Base-by-base conservation (phyloP, 495 filamentous ascomycete species). In the Neurospora tetraspora region DNA sequence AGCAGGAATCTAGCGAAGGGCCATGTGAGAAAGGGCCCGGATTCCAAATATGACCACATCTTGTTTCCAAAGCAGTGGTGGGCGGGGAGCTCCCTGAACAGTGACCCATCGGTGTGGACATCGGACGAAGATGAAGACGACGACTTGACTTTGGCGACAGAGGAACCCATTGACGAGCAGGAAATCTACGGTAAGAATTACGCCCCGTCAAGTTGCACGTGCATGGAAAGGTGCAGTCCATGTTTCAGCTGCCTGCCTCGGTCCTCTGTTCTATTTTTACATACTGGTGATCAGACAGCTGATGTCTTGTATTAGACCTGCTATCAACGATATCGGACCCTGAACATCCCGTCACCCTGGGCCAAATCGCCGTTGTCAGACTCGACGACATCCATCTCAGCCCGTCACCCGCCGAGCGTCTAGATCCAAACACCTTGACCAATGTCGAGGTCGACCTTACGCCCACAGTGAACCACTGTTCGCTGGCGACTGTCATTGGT, bases 401-500 rank as follows among this genome's bases (percentile, higher is more conserved):
- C 10, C 91, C 92, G 36, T 85, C 90, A 12, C 85, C 89, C 18
- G 85, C 89, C 14, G 75, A 82, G 76, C 78, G 79, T 36, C 80
- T 80, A 61, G 87, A 85, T 43, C 80, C 82, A 43, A 77, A 83
- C 65, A 78, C 82, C 20, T 76, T 88, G 73, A 80, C 79, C 36
- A 82, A 80, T 12, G 90, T 93, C 4, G 81, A 88, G 8, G 89
- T 94, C 38, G 85, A 92, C 75, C 90, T 99, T 70, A 99, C 96
- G 4, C 96, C 96, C n/a, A 99, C 96, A 20, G 93, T 98, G 78
- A 97, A 94, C 23, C 96, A 98, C 77, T 99, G 96, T 84, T 95
- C 92, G 42, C 87, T 98, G 16, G 96, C 96, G 11, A 98, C 96
- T 1, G 94, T 98, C 70, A 98, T 99, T 80, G 96, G 96, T 3